phyloP scores from a whole-genome alignment of 2,329 filamentous ascomycete species.

The Cladosporium sp. region DNA sequence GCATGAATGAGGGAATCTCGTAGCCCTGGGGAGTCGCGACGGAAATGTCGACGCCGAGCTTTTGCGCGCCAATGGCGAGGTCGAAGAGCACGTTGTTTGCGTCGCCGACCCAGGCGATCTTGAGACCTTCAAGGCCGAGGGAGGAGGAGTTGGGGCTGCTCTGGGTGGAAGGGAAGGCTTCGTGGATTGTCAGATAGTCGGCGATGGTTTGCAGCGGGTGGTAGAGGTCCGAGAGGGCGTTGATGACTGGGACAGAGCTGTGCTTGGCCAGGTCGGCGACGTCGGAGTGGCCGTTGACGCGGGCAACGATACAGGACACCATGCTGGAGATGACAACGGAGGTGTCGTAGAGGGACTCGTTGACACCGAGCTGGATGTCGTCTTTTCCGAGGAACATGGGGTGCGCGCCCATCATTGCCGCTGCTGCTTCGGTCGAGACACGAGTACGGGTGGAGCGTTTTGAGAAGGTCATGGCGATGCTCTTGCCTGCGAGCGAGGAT shows the following conservation, averaged over 20 bases:
- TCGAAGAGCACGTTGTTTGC: conserved; percentile 97
- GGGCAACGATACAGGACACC: conserved; percentile 46
- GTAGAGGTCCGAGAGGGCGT: conserved; percentile 75
- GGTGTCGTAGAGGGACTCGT: conserved; percentile 93
- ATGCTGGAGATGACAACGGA: conserved; percentile 84
- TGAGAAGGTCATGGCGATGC: conserved; percentile 93
- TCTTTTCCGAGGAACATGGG: conserved; percentile 95
- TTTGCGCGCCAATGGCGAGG: conserved; percentile 79
- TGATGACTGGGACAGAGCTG: conserved; percentile 48
- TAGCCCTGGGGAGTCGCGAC: conserved; percentile 86
- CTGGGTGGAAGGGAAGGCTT: conserved; percentile 56
- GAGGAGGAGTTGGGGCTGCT: conserved; percentile 35
- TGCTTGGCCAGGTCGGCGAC: conserved; percentile 47
- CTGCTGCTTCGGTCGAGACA: conserved; percentile 87
- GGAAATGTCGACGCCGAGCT: conserved; percentile 79
- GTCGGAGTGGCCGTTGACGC: conserved; percentile 50
- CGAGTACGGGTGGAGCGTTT: conserved; percentile 92
- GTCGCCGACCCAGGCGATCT: conserved; percentile 94
- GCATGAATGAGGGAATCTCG: conserved; percentile 72
- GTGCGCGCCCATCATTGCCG: conserved; percentile 82
- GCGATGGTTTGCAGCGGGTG: conserved; percentile 93
- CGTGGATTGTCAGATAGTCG: conserved; percentile 86
- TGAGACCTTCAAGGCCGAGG: conserved; percentile 74
- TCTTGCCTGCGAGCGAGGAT: conserved; percentile 65
- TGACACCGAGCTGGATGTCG: conserved; percentile 94